These are phyloP conservation scores for Grigorovia transvaalensis DNA, from an alignment of 805 yeast genomes.

Conservation along the genomic window DNA sequence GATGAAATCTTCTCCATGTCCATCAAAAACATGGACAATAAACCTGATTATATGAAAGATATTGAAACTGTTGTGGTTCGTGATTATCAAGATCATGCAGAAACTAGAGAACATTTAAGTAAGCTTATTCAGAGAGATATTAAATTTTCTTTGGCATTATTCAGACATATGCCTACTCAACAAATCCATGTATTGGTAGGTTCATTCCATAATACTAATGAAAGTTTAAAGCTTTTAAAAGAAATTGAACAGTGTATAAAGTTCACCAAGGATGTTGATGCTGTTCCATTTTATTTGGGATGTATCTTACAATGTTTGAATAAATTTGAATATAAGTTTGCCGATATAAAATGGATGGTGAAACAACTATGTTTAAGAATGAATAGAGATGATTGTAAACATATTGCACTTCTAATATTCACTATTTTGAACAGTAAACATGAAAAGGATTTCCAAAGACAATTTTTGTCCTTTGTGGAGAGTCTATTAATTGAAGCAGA, in stretches of 20 bases:
- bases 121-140: conserved; percentile 9
- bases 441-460: conserved; percentile 12
- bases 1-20: conserved; percentile 8
- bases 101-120: conserved; percentile 12
- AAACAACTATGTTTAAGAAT: conserved; percentile 18
- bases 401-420: conserved; percentile 17
- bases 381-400: conserved; percentile 11
- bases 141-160: conserved; percentile 12
- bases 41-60: conserved; percentile 3
- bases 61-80: conserved; percentile 16
- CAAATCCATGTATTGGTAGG: conserved; percentile 17
- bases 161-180: conserved; percentile 12
- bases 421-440: conserved; percentile 9
- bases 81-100: conserved; percentile 22
- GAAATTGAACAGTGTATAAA: conserved; percentile 15
- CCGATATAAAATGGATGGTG: conserved; percentile 17
- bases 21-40: not conserved
- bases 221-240: conserved; percentile 10
- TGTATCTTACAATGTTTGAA: conserved; percentile 21
- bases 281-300: conserved; percentile 12
- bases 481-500: conserved; percentile 20
- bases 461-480: conserved; percentile 13
- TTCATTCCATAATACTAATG: conserved; percentile 11
- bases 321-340: conserved; percentile 19
- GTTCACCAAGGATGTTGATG: conserved; percentile 12